phyloP scores from a whole-genome alignment of 768 basidiomycete species.

The Tulasnella sp. region DNA sequence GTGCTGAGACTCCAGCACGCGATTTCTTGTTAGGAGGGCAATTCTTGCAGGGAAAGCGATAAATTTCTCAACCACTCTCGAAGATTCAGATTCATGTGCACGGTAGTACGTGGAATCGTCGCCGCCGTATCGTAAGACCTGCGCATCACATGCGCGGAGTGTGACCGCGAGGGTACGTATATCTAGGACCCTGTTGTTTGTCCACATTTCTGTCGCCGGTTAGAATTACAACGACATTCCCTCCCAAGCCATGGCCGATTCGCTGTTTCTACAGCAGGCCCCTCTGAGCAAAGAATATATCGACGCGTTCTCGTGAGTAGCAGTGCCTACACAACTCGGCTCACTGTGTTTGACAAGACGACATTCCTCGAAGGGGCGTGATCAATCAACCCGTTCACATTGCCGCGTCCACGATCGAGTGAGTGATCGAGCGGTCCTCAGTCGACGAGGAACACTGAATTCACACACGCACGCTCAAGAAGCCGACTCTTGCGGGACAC shows the following conservation, averaged over 20 bases:
- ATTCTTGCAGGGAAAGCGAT: no score
- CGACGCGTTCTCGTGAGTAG: neutral
- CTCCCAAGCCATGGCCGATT: slow-evolving; percentile 4
- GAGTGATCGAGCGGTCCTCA: neutral
- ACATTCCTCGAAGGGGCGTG: neutral
- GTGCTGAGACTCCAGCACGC: no score
- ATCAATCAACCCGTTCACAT: neutral
- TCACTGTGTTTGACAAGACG: neutral
- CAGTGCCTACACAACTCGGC: neutral
- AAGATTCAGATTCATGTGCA: no score
- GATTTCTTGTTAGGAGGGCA: no score
- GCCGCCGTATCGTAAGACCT: no score
- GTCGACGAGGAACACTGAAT: neutral
- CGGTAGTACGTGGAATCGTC: no score
- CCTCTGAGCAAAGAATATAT: neutral
- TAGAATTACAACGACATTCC: neutral
- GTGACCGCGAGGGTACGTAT: no score
- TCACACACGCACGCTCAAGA: neutral
- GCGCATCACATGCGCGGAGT: no score
- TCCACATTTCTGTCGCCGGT: neutral
- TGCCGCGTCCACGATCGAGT: neutral
- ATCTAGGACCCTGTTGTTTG: neutral
- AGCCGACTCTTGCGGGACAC: slow-evolving; percentile 33
- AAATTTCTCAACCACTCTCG: no score
- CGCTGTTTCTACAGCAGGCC: neutral